Percentiles rank a stretch among this genome's conserved stretches.
Conservation (phyloP, 768 basidiomycete genomes). For the Tulasnella sp. region DNA sequence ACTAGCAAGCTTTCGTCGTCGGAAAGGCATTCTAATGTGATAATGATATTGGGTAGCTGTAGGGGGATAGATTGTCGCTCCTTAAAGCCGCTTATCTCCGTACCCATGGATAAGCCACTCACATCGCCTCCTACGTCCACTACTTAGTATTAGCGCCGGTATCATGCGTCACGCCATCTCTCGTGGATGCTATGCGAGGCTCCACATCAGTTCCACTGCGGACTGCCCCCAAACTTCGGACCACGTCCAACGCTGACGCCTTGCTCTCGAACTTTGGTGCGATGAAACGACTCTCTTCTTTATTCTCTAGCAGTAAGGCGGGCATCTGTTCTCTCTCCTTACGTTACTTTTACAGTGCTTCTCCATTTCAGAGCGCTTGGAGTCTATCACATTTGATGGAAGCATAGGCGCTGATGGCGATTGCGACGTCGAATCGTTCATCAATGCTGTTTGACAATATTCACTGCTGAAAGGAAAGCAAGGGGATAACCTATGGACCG, state of each 20-base stretch:
- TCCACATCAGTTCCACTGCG: neutral
- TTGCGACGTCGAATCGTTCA: neutral
- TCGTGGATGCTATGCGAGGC: neutral
- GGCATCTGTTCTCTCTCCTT: neutral
- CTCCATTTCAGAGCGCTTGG: neutral
- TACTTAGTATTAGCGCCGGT: too few relatives aligned
- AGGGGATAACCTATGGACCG: neutral
- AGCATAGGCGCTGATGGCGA: neutral
- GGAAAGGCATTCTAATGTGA: too few relatives aligned
- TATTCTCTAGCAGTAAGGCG: neutral
- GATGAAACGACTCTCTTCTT: neutral
- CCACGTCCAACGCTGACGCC: too few relatives aligned
- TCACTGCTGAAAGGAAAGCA: neutral
- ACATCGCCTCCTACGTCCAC: too few relatives aligned
- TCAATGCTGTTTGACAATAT: neutral
- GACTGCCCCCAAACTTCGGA: neutral
- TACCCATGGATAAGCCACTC: too few relatives aligned
- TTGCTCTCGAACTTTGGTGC: too few relatives aligned
- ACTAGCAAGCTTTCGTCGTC: too few relatives aligned
- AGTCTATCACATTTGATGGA: neutral
- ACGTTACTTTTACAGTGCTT: neutral
- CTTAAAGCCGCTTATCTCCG: too few relatives aligned
- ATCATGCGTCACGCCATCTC: neutral
- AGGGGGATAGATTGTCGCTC: too few relatives aligned
- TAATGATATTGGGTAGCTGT: too few relatives aligned